Conservation (phyloP, 805 yeast species). For the Candida lessepsii region DNA sequence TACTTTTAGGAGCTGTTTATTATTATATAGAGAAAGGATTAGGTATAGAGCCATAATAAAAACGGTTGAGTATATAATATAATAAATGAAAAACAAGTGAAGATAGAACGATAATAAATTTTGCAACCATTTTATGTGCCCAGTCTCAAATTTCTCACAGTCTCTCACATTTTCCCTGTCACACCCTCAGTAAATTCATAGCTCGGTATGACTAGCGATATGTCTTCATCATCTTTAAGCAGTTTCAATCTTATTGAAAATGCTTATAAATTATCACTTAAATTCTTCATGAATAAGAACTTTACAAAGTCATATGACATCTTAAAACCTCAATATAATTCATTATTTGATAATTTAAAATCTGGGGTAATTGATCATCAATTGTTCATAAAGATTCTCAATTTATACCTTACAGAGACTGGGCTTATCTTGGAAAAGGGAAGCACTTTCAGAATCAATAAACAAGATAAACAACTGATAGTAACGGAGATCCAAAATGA, state of each 20-base stretch:
- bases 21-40: constrained; percentile 10
- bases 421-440: constrained; percentile 22
- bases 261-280: constrained; percentile 34
- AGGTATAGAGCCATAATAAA: not conserved
- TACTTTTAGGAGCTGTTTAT: constrained; percentile 40
- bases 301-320: constrained; percentile 32
- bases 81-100: too few species aligned
- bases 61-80: too few species aligned
- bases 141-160: not conserved
- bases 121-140: not conserved
- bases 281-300: constrained; percentile 39
- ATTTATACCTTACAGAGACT: constrained; percentile 35
- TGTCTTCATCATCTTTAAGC: constrained; percentile 9
- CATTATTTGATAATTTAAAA: constrained; percentile 20
- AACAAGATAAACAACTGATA: constrained; percentile 15
- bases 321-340: constrained; percentile 22
- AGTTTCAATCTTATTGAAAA: constrained; percentile 11
- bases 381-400: constrained; percentile 33
- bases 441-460: constrained; percentile 10
- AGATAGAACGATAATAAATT: too few species aligned
- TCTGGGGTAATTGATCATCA: constrained; percentile 26
- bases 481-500: constrained; percentile 18
- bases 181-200: constrained; percentile 1
- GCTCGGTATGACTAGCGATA: constrained; percentile 6
- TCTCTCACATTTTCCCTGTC: not conserved